Percentiles rank a stretch among this genome's conserved stretches.
Evolutionary conservation across 371 early-diverging fungal species (phyloP).

Genomic region (Gilbertella persicaria): DNA sequence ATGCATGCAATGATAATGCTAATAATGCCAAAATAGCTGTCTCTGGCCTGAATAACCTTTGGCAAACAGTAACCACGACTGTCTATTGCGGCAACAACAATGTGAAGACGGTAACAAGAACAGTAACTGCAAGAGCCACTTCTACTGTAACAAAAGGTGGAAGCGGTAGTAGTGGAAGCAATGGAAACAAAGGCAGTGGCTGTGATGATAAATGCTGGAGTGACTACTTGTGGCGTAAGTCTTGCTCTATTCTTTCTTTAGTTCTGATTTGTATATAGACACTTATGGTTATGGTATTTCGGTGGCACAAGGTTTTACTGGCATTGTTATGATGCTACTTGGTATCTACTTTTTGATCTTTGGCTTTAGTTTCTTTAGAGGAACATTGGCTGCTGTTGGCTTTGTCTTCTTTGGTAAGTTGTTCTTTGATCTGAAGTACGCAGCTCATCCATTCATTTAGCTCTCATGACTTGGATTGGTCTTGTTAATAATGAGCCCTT

Average conservation of each 20-base stretch:
- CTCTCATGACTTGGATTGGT: conserved; percentile 43
- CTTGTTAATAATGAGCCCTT: conserved; percentile 41
- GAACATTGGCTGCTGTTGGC: conserved; percentile 35
- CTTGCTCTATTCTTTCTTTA: background rate
- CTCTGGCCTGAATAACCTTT: conserved; percentile 20
- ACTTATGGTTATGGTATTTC: conserved; percentile 37
- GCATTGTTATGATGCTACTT: conserved; percentile 31
- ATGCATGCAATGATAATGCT: conserved; percentile 11
- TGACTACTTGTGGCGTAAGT: conserved; percentile 31
- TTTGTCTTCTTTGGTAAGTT: conserved; percentile 42
- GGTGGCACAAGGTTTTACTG: conserved; percentile 36
- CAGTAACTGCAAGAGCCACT: conserved; percentile 19
- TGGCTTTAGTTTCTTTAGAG: conserved; percentile 36
- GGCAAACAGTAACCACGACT: conserved; percentile 30
- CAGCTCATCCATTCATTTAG: conserved; percentile 7
- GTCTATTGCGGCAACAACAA: conserved; percentile 31
- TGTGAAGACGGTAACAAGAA: conserved; percentile 26
- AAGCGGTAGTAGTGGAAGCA: conserved; percentile 2
- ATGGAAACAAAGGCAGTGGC: background rate
- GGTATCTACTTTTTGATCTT: conserved; percentile 35
- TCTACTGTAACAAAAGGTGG: conserved; percentile 9
- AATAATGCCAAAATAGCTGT: conserved; percentile 18
- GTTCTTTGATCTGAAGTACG: background rate
- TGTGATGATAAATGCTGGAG: conserved; percentile 36
- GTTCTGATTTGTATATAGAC: conserved; percentile 14